Base-by-base conservation (phyloP, 176 grass and related monocot genomes). In the Puya raimondii region DNA sequence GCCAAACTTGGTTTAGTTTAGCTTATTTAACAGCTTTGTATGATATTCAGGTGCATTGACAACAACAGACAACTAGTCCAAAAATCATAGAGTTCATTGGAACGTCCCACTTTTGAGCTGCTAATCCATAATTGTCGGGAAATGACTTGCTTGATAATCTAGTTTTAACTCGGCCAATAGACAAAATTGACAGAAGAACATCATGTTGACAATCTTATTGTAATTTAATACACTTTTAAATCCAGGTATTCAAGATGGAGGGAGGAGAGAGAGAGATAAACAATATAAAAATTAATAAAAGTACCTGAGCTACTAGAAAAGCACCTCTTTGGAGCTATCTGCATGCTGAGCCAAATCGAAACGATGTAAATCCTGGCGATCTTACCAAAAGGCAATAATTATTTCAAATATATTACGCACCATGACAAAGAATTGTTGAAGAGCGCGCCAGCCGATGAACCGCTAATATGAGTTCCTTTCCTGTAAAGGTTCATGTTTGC, bases 281-380 rank as follows among this genome's bases (percentile, higher is more conserved):
- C 78, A 65, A 64, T 57, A 82, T 16, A 74, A 27, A 73, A 53
- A 51, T 66, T 66, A 53, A 15, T 0, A 3, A 15, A 71, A 52
- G 47, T 88, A 96, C 92, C 92, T 73, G 86, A 80, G 73, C 53
- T 76, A 70, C 72, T 85, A 83, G 92, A 87, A 53, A 96, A 92
- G 76, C 56, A 27, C 47, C 92, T 81, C 65, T 77, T 78, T 27
- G 73, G 71, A 74, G 25, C 72, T 72, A 69, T 63, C 48, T 69
- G 69, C 47, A 63, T 47, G 74, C 78, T 89, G 70, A 67, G 25
- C 75, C 78, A 12, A 56, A 56, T 20, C 8, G 63, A 72, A 42
- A 42, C 33, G 33, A 42, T 42, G 33, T 42, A 42, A 42, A 42
- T 42, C 33, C 33, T 42, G 33, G 33, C 7, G 33, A 7, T 42